Conservation (phyloP, 2,329 filamentous ascomycete species). For the Endothia cerciana region DNA sequence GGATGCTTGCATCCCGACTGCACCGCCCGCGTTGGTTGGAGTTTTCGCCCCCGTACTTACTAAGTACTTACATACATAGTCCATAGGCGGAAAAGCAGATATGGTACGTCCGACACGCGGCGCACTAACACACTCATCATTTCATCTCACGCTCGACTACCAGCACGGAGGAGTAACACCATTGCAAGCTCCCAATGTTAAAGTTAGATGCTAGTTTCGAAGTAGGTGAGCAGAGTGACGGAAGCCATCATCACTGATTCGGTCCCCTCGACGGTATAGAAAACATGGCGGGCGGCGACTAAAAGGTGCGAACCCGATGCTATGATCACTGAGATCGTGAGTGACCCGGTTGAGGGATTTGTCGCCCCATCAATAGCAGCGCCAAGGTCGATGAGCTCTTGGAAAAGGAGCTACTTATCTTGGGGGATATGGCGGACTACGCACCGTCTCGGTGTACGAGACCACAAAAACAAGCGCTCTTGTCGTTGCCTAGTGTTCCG, state of each 20-base stretch:
- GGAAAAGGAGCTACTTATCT: neutral
- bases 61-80: too few species aligned
- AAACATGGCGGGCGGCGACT: neutral
- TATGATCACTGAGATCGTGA: constrained; percentile 6
- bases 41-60: neutral
- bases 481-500: neutral
- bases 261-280: neutral
- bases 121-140: too few species aligned
- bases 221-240: neutral
- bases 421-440: neutral
- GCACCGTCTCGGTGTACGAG: neutral
- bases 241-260: neutral
- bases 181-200: neutral
- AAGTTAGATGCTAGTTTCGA: neutral
- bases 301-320: neutral
- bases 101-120: too few species aligned
- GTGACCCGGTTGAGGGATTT: neutral
- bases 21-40: neutral
- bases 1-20: too few species aligned
- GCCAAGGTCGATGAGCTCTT: too few species aligned
- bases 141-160: neutral
- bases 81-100: too few species aligned
- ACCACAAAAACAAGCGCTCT: neutral
- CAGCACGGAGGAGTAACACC: neutral
- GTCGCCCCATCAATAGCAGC: neutral